Evolutionary conservation across 331 rosid genomes (phyloP), one percentile per base, ranked within the genome.

Genomic region (Acacia pycnantha): DNA sequence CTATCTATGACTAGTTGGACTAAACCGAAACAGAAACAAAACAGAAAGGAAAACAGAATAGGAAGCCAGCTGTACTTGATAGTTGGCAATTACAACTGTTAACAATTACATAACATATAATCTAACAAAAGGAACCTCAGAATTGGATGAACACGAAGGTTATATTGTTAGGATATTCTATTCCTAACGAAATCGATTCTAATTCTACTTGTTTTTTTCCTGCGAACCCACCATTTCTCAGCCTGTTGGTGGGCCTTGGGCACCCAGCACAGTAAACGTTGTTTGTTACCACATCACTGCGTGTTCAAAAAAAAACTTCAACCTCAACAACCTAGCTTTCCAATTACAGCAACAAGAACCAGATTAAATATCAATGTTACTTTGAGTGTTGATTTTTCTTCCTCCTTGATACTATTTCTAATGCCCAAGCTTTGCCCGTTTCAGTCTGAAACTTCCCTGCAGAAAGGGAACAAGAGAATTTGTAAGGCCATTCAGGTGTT

Each of bases 401-500:
- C 87, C 88, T 86, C 64, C 98, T 88, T 85, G 96, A 94, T 77
- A 73, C 90, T 50, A 94, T 84, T 89, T 94, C 98, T 31, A 83
- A 80, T 19, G 98, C 98, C 98, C 97, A 94, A 14, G 98, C 90
- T 87, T 90, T 92, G 81, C 97, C 98, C 37, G 84, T 50, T 77
- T 94, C 94, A 33, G 98, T 92, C 87, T 92, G 93, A 79, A 94
- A 94, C 94, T 94, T 92, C 65, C 96, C 96, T 94, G 89, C 86
- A 33, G 3, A 50, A 48, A 33, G 41, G 48, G 59, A 35, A 7
- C 22, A 46, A 24, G 41, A 70, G 35, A 43, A 22, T 70, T 29
- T 11, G 33, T 4, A 69, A 41, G 53, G 53, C 53, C 14, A n/a
- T 41, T 41, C 53, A 41, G 19, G 33, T 41, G 53, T 69, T 40